Conservation (phyloP, 495 filamentous ascomycete genomes). For the Neurospora sp. region DNA sequence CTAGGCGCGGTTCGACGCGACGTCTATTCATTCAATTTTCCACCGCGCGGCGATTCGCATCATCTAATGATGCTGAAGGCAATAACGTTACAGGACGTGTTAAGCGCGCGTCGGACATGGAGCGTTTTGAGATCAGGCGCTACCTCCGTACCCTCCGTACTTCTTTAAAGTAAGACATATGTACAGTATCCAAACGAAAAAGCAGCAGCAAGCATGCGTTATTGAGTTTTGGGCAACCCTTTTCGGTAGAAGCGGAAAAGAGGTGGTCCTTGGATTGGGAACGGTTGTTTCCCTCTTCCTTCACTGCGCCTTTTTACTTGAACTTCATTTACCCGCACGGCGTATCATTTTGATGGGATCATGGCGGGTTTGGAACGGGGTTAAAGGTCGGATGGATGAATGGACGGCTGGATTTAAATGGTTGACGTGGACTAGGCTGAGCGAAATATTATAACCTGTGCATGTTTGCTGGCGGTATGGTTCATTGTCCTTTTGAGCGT, state of each 20-base stretch:
- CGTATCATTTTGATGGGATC: neutral
- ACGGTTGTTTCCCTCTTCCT: neutral
- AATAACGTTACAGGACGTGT: neutral
- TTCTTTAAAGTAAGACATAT: neutral
- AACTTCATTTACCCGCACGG: neutral
- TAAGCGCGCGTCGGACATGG: neutral
- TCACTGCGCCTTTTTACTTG: neutral
- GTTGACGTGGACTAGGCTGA: neutral
- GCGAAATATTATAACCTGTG: neutral
- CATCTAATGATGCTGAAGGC: neutral
- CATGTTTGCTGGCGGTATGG: neutral
- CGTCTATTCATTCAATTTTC: neutral
- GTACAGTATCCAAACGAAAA: constrained; percentile 8
- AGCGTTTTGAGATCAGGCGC: neutral
- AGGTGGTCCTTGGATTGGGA: neutral
- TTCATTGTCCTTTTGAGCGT: neutral
- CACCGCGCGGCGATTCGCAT: neutral
- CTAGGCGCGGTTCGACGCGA: neutral
- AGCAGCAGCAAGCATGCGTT: constrained; percentile 5
- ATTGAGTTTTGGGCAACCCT: neutral
- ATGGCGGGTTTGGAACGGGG: neutral
- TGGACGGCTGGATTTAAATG: neutral
- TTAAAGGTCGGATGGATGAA: neutral
- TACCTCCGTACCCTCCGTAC: neutral
- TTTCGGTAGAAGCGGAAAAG: neutral